These are phyloP conservation scores for Tulasnella sp. DNA, from an alignment of 768 basidiomycete species.

Conservation along the genomic window DNA sequence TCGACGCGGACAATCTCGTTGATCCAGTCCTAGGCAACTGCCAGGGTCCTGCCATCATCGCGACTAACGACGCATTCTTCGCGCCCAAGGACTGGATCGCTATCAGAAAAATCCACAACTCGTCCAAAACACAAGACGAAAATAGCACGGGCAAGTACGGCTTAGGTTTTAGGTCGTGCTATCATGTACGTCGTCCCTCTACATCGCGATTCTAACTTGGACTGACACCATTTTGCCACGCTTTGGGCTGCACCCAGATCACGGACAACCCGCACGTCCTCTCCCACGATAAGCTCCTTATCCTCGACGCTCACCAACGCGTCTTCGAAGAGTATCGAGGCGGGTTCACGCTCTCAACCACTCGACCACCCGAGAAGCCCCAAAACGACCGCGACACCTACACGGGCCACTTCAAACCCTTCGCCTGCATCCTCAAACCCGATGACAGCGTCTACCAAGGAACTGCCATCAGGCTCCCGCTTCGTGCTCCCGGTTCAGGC, in stretches of 20 bases:
- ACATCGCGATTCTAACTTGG: neutral
- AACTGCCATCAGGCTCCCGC: conserved; percentile 49
- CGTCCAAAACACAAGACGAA: conserved; percentile 6
- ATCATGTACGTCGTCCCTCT: neutral
- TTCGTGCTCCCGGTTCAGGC: conserved; percentile 39
- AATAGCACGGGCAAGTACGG: neutral
- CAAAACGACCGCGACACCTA: neutral
- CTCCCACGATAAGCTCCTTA: conserved; percentile 2
- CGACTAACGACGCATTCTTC: too few relatives aligned
- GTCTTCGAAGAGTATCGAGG: neutral
- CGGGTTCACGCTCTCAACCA: neutral
- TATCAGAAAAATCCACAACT: neutral
- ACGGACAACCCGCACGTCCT: conserved; percentile 13
- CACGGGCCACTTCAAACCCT: neutral
- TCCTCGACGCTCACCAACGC: conserved; percentile 16
- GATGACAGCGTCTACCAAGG: conserved; percentile 34
- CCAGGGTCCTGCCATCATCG: too few relatives aligned
- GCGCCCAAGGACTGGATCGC: too few relatives aligned
- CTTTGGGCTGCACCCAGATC: neutral
- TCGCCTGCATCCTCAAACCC: neutral
- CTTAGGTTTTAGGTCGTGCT: conserved; percentile 2
- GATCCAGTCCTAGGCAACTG: too few relatives aligned
- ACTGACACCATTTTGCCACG: neutral
- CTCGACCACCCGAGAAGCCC: neutral
- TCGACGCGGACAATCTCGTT: too few relatives aligned